A percentile compares a stretch with the other conserved stretches of the same genome.
Evolutionary conservation across 768 basidiomycete species (phyloP).

Genomic region (Tylopilus balloui): DNA sequence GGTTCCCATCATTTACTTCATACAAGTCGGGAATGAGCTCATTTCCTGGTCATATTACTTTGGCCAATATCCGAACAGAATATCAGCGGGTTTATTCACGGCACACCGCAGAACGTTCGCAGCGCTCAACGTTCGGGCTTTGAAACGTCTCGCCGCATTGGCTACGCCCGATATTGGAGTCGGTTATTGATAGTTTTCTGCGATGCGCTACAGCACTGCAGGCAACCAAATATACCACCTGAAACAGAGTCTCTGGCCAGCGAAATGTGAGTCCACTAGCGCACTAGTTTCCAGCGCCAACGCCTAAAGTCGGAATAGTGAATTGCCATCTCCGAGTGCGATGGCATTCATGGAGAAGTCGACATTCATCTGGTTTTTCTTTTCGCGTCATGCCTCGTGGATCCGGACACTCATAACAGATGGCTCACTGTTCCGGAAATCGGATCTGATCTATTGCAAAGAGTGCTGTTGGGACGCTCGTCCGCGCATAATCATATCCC

Average conservation of each 20-base stretch:
- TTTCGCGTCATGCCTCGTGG: background rate
- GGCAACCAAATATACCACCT: background rate
- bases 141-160: background rate
- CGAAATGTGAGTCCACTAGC: background rate
- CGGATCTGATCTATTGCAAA: background rate
- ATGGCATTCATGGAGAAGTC: background rate
- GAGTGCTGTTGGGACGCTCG: background rate
- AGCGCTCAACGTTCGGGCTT: background rate
- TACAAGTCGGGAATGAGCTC: slow-evolving; percentile 3
- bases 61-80: background rate
- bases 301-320: too few relatives aligned
- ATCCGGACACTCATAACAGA: background rate
- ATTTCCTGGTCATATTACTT: background rate
- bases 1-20: background rate
- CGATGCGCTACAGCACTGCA: background rate
- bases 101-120: background rate
- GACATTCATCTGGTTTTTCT: background rate
- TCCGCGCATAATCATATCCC: background rate
- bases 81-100: background rate
- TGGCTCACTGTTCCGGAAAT: background rate
- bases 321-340: too few relatives aligned
- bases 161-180: background rate
- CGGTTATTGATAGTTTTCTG: background rate
- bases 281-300: background rate
- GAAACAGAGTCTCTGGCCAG: background rate